Evolutionary conservation across 2,329 filamentous ascomycete species (phyloP).

Genomic region (Pseudogymnoascus pannorum): DNA sequence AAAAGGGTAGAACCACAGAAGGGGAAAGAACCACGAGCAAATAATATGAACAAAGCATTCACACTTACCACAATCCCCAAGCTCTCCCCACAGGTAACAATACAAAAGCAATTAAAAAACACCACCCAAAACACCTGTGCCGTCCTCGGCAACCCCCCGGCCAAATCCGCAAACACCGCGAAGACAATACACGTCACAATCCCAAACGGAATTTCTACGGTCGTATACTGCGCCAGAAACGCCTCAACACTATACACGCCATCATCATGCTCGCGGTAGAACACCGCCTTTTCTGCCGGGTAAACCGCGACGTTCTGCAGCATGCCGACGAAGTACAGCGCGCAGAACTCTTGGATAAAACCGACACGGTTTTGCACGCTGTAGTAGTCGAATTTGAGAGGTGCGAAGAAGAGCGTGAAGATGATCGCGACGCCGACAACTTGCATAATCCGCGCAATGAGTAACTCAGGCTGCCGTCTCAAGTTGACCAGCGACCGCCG

Average conservation of each 20-base stretch:
- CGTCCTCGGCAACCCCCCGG: conserved; percentile 57
- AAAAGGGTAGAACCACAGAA: too few relatives aligned
- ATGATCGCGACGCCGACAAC: conserved; percentile 57
- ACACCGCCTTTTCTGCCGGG: conserved; percentile 64
- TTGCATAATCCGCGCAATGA: conserved; percentile 60
- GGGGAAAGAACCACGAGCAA: too few relatives aligned
- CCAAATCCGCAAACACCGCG: conserved; percentile 55
- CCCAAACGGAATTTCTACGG: conserved; percentile 67
- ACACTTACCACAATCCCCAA: conserved; percentile 55
- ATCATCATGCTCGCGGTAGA: conserved; percentile 70
- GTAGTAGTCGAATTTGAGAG: conserved; percentile 60
- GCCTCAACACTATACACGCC: conserved; percentile 63
- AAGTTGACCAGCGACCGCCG: conserved; percentile 63
- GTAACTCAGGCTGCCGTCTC: conserved; percentile 54
- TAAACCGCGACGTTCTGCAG: conserved; percentile 72
- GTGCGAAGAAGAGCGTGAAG: conserved; percentile 63
- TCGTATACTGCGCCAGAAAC: conserved; percentile 63
- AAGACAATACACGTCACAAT: conserved; percentile 58
- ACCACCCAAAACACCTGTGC: conserved; percentile 59
- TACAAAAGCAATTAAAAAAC: conserved; percentile 62
- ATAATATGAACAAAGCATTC: background rate
- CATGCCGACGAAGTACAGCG: conserved; percentile 71
- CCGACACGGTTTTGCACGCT: conserved; percentile 67
- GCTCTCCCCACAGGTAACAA: conserved; percentile 68
- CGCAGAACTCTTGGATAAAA: conserved; percentile 64